Conservation (phyloP, 169 alveolate species). For the Theileria orientalis region DNA sequence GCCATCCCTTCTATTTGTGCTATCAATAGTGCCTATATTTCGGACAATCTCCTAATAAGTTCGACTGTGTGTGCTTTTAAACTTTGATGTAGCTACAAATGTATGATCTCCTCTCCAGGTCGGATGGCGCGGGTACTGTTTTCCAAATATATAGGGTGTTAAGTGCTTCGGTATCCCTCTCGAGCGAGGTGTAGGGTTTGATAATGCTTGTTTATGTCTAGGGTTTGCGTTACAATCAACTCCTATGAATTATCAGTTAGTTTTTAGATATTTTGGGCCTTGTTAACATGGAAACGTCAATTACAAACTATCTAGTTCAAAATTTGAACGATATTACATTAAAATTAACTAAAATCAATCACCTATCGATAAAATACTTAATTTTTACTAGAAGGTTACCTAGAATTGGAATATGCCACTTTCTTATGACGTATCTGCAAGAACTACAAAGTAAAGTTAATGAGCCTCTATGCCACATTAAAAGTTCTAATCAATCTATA, state of each 20-base stretch:
- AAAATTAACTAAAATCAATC: background rate
- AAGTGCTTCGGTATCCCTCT: constrained; percentile 84
- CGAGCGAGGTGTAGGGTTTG: constrained; percentile 82
- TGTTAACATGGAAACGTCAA: background rate
- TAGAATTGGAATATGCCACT: constrained; percentile 84
- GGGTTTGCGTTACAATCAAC: constrained; percentile 87
- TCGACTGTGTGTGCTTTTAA: constrained; percentile 42
- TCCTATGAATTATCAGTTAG: constrained; percentile 65
- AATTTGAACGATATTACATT: background rate
- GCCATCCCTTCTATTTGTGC: too few species aligned
- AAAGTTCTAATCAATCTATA: constrained; percentile 5
- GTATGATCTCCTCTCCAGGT: constrained; percentile 64
- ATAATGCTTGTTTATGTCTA: constrained; percentile 82
- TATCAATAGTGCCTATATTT: too few species aligned
- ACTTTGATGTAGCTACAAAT: constrained; percentile 51
- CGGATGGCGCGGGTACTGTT: constrained; percentile 81
- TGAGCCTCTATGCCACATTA: constrained; percentile 81
- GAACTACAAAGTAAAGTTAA: constrained; percentile 81
- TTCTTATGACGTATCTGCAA: constrained; percentile 83
- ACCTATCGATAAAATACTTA: too few species aligned
- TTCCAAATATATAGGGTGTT: constrained; percentile 77
- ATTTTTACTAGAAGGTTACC: constrained; percentile 57
- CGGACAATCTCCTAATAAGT: constrained; percentile 45
- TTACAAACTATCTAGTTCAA: background rate
- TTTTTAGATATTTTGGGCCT: background rate